phyloP scores from a whole-genome alignment of 148 eudicot genomes.

The Amaranthus cruentus region DNA sequence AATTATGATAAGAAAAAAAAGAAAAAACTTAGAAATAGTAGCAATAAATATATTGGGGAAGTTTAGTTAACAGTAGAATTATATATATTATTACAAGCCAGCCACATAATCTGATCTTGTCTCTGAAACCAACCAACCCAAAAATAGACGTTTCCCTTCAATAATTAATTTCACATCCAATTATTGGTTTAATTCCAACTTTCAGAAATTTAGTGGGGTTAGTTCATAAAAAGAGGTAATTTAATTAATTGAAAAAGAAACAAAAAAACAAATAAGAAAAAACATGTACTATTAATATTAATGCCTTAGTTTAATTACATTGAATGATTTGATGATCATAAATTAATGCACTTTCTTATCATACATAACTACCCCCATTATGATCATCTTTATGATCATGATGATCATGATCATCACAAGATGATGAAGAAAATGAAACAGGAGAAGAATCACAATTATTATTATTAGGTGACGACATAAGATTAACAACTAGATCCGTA shows the following conservation, averaged over 20 bases:
- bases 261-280: not conserved
- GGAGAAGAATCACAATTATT: not conserved
- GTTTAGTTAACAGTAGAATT: too few relatives aligned
- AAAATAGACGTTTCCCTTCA: slow-evolving; percentile 3
- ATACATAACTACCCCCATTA: not conserved
- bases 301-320: not conserved
- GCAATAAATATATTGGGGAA: too few relatives aligned
- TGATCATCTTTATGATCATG: not conserved
- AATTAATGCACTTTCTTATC: not conserved
- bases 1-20: too few relatives aligned
- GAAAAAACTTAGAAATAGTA: too few relatives aligned
- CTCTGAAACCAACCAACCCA: slow-evolving; percentile 5
- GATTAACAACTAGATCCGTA: slow-evolving; percentile 73
- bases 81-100: slow-evolving; percentile 6
- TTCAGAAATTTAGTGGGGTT: slow-evolving; percentile 4
- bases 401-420: not conserved
- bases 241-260: not conserved
- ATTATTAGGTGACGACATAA: slow-evolving; percentile 39
- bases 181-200: slow-evolving; percentile 1
- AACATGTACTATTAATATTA: not conserved
- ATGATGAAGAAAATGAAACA: slow-evolving; percentile 7
- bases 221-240: not conserved
- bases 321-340: not conserved
- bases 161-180: slow-evolving; percentile 8
- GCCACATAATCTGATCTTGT: slow-evolving; percentile 13